Evolutionary conservation across 495 filamentous ascomycete genomes (phyloP).

Genomic region (Podospora pseudoanserina): DNA sequence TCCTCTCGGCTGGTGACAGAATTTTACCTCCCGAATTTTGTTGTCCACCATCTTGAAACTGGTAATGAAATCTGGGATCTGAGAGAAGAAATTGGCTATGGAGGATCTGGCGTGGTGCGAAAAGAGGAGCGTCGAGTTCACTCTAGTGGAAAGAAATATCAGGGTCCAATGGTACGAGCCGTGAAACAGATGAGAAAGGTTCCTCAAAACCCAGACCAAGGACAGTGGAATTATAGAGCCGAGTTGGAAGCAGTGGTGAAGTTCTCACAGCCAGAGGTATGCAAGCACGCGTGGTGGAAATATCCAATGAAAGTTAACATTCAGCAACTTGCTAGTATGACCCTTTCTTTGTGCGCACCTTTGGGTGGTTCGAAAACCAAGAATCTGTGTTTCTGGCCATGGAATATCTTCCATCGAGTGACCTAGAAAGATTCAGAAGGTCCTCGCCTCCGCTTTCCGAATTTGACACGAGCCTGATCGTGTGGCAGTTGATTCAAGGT

Average conservation of each 20-base stretch:
- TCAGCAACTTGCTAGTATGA: slow-evolving; percentile 15
- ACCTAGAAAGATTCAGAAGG: slow-evolving; percentile 25
- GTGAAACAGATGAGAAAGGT: slow-evolving; percentile 14
- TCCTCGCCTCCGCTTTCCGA: slow-evolving; percentile 20
- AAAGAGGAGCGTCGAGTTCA: slow-evolving; percentile 2
- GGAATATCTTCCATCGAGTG: slow-evolving; percentile 35
- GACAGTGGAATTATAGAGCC: slow-evolving; percentile 4
- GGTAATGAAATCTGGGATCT: neutral
- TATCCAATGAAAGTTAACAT: neutral
- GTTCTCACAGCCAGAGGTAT: slow-evolving; percentile 14
- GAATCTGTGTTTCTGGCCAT: slow-evolving; percentile 36
- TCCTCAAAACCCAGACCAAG: neutral
- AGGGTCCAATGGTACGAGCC: slow-evolving; percentile 7
- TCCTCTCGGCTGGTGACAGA: neutral
- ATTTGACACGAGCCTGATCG: slow-evolving; percentile 33
- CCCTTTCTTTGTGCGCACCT: slow-evolving; percentile 31
- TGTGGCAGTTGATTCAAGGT: slow-evolving; percentile 42
- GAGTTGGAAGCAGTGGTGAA: slow-evolving; percentile 18
- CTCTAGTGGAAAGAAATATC: neutral
- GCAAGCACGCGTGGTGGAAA: neutral
- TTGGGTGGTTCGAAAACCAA: slow-evolving; percentile 40
- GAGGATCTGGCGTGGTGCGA: neutral
- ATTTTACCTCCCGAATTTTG: slow-evolving; percentile 2
- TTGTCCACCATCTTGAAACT: neutral
- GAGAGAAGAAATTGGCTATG: neutral